Base-by-base conservation (phyloP, 164 flowering plant species). In the Nymphaea thermarum region DNA sequence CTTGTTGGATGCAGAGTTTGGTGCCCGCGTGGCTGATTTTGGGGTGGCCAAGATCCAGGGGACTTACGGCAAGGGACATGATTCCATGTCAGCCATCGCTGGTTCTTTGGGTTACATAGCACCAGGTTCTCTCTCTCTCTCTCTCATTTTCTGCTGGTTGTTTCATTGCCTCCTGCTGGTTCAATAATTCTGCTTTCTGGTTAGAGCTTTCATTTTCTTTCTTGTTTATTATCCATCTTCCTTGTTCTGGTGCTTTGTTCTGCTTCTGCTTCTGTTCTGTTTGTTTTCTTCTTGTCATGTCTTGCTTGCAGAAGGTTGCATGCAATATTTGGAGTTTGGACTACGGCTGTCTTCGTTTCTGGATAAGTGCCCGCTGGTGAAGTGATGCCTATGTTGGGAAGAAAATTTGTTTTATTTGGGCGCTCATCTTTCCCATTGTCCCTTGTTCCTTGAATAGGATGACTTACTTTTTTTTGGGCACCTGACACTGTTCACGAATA, bases 81-180 rank as follows among this genome's bases (percentile, higher is more conserved):
- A 84, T 64, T 79, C 85, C 43, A 87, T 87, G 96, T 86, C 92
- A 64, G 81, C 71, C 6, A 82, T 89, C 44, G 91, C 88, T 2
- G 96, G 96, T 55, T 89, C 96, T 4, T 87, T 84, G 67, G 92
- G 96, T 62, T 89, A 87, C 73, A 89, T 89, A 66, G 96, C 96
- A 72, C 96, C 92, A 82, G 96, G 96, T 89, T 47, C 55, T 47
- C 55, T 47, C 3, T 47, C 55, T 47, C 55, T 47, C 55, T 47
- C 55, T 47, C 55, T 47, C 55, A 6, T 14, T 47, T 14, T 47
- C 55, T 47, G 7, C 1, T 0, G 11, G 7, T 14, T 6, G 55
- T 2, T 7, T 47, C 57, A 51, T 51, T 10, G 57, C 14, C 57
- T 5, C 57, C 3, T 25, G 36, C 36, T 25, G 36, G 36, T 25